Evolutionary conservation across 352 stramenopile species (phyloP), one percentile per base, ranked within the genome.

Genomic region (Globisporangium viniferum): DNA sequence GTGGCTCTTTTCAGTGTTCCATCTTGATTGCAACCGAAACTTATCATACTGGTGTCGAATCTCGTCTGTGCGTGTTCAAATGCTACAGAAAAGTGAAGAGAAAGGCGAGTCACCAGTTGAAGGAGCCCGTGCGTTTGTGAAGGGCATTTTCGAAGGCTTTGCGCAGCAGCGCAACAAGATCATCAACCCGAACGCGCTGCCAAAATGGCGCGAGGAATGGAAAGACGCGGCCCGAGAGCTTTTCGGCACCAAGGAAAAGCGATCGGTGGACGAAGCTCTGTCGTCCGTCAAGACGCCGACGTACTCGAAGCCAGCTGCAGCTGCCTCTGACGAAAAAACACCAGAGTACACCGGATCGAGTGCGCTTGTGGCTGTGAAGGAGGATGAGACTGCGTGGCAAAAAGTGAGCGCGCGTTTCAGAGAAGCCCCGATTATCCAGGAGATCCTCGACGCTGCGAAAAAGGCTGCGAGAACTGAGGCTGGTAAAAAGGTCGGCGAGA

Each of bases 381-480:
- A 98, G 62, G 84, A 97, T 58, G 89, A 98, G 31, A 97, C 87
- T 59, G 93, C 95, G 20, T 99, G 94, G 94, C 93, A 98, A 72
- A 86, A 91, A 69, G 96, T 98, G 71, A 95, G 96, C 66, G 89
- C 91, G 59, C 89, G 95, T 63, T 92, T 99, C 73, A 83, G 84
- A 7, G 94, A 98, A 76, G 93, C 97, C 10, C 97, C 97, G 12
- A 98, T 99, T 67, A 98, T 99, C 75, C 84, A 96, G 70, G 86
- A 86, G 65, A 93, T 96, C 60, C 69, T 96, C 33, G 82, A 94
- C 69, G 88, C 87, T 14, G 87, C 88, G 15, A 92, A 94, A 62
- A 76, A 90, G 67, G 88, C 88, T 8, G 86, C 84, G 3, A 80
- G 86, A 59, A 95, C 88, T 0, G 80, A 95, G 55, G 84, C 88